phyloP scores from a whole-genome alignment of 148 eudicot species.

The Amaranthus cruentus region DNA sequence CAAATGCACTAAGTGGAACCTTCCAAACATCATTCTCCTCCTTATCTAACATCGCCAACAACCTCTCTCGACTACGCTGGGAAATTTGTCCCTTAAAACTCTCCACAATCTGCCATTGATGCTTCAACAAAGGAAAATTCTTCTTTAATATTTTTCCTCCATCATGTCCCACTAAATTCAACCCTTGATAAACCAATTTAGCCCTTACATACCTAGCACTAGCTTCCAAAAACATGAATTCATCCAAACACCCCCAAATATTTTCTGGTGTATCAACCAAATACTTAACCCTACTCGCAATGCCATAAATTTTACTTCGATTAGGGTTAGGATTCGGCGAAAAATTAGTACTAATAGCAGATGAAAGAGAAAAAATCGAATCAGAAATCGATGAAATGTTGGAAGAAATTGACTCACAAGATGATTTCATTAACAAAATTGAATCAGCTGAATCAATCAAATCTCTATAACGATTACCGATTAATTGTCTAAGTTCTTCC shows the following conservation, averaged over 20 bases:
- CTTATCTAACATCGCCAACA: conserved; percentile 36
- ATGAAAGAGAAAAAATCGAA: conserved; percentile 37
- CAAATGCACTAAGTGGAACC: conserved; percentile 46
- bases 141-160: conserved; percentile 47
- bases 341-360: conserved; percentile 24
- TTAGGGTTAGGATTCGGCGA: conserved; percentile 36
- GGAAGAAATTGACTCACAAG: conserved; percentile 63
- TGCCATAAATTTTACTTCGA: conserved; percentile 50
- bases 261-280: conserved; percentile 93
- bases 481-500: conserved; percentile 85
- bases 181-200: conserved; percentile 55
- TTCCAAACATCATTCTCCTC: conserved; percentile 36
- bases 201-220: conserved; percentile 73
- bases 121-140: conserved; percentile 75
- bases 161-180: conserved; percentile 42
- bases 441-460: conserved; percentile 92
- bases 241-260: conserved; percentile 97
- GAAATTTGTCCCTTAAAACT: conserved; percentile 90
- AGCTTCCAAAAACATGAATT: conserved; percentile 76
- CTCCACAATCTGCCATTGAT: conserved; percentile 97
- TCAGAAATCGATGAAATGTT: conserved; percentile 46
- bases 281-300: conserved; percentile 88
- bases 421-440: conserved; percentile 70
- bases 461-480: conserved; percentile 83
- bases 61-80: conserved; percentile 79